Base-by-base conservation (phyloP, 768 basidiomycete genomes). In the Panellus pusillus region DNA sequence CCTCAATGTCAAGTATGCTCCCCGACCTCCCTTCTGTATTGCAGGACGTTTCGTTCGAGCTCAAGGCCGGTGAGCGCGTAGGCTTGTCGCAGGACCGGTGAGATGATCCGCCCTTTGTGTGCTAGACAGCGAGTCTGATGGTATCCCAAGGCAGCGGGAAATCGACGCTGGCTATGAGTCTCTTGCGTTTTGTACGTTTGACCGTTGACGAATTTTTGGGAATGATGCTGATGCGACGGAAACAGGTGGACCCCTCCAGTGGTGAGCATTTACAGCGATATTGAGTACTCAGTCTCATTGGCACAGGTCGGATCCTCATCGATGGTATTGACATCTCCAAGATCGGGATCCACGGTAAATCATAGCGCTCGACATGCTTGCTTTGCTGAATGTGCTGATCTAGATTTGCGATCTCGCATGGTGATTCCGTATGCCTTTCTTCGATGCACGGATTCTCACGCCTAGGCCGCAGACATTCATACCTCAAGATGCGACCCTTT, bases 311-410 rank as follows among this genome's bases (percentile, higher is more conserved):
- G 19, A 93, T 97, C 46, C 28, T 89, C 42, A 84, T 96, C 17
- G 93, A 94, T 57, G 93, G 92, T 5, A 86, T 95, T 53, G 93
- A 95, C 63, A 91, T 93, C 47, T 86, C 86, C 1, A 85, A 74
- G 4, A 93, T 97, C 51, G 92, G 93, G 12, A 70, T 94, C 15
- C 83, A 92, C 63, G 93, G 83, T 70, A 3, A 47, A 9, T 13
- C 7, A 36, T 41, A 24, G 24, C 29, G 45, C 17, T 20, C 8
- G n/a, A 17, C 18, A 24, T 9, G 2, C 2, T 8, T 36, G 42
- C 31, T 8, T 44, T 47, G 27, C 31, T n/a, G 13, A 51, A n/a
- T 41, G 9, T 3, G 24, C 7, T 4, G 20, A 29, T 12, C 20
- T 19, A 8, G 4, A 20, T 42, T 18, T 35, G 13, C 18, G 53